phyloP scores from a whole-genome alignment of 2,329 filamentous ascomycete species.

The Beauveria australis region DNA sequence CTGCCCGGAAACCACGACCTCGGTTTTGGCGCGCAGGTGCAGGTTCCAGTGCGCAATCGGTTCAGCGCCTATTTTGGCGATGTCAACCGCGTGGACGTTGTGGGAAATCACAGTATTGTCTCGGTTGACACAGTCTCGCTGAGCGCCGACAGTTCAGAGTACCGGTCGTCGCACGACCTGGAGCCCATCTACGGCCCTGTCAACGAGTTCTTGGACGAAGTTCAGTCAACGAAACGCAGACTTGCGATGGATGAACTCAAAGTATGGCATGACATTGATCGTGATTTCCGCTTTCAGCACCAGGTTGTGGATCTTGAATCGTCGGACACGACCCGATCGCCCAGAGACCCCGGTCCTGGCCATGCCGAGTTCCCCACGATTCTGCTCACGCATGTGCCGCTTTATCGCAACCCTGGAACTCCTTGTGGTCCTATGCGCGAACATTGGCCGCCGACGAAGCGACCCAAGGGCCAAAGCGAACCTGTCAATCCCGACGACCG shows the following conservation, averaged over 20 bases:
- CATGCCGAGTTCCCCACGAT: slow-evolving; percentile 71
- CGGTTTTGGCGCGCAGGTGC: slow-evolving; percentile 80
- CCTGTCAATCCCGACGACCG: slow-evolving; percentile 55
- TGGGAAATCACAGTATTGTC: slow-evolving; percentile 93
- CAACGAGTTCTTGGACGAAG: slow-evolving; percentile 63
- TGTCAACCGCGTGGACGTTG: slow-evolving; percentile 80
- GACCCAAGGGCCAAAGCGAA: slow-evolving; percentile 47
- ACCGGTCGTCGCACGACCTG: slow-evolving; percentile 43
- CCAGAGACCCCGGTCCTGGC: slow-evolving; percentile 33
- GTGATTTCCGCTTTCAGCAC: slow-evolving; percentile 49
- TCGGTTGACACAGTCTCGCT: slow-evolving; percentile 84
- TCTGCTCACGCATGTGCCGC: slow-evolving; percentile 81
- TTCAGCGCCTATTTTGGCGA: slow-evolving; percentile 88
- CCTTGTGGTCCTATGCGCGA: slow-evolving; percentile 85
- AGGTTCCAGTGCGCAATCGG: slow-evolving; percentile 68
- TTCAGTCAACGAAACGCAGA: slow-evolving; percentile 57
- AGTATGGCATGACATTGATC: slow-evolving; percentile 51
- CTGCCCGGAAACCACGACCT: slow-evolving; percentile 93
- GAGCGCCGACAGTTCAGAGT: slow-evolving; percentile 56
- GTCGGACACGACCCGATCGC: slow-evolving; percentile 25
- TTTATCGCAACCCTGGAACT: slow-evolving; percentile 74
- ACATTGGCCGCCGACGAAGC: slow-evolving; percentile 64
- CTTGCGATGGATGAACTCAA: slow-evolving; percentile 62
- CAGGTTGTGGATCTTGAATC: slow-evolving; percentile 48
- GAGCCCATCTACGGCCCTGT: slow-evolving; percentile 66